Percentiles rank a stretch among this genome's conserved stretches.
phyloP scores from a whole-genome alignment of 768 basidiomycete species.

The Lactarius hengduanensis region DNA sequence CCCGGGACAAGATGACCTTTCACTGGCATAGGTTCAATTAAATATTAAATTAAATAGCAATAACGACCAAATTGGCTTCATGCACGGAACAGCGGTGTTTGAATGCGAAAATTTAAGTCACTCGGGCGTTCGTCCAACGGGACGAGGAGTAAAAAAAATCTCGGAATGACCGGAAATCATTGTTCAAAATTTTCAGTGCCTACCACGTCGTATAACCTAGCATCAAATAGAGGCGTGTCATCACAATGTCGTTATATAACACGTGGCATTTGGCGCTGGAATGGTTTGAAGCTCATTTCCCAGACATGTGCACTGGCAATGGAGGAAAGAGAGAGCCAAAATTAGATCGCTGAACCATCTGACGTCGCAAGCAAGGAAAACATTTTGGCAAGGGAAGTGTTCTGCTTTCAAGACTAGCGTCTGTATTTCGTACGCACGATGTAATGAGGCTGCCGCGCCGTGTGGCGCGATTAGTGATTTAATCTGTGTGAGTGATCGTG shows the following conservation, averaged over 20 bases:
- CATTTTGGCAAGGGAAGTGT: background rate
- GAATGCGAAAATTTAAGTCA: background rate
- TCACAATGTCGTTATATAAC: background rate
- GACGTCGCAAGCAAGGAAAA: background rate
- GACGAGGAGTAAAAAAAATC: background rate
- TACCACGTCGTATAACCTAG: background rate
- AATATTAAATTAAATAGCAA: background rate
- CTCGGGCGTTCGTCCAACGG: no score
- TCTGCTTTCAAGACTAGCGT: background rate
- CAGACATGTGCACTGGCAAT: background rate
- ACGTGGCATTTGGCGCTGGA: background rate
- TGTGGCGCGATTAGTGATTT: background rate
- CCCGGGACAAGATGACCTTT: no score
- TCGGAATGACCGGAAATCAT: background rate
- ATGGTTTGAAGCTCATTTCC: background rate
- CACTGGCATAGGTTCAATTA: no score
- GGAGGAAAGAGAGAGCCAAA: background rate
- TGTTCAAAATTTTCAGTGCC: background rate
- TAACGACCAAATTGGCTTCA: background rate
- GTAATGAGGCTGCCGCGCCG: background rate
- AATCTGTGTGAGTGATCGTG: background rate
- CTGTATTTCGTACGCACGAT: background rate
- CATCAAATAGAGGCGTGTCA: background rate
- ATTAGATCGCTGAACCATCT: background rate
- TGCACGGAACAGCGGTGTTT: background rate